Evolutionary conservation across 768 basidiomycete genomes (phyloP).

Genomic region (Serpula lacrymans): DNA sequence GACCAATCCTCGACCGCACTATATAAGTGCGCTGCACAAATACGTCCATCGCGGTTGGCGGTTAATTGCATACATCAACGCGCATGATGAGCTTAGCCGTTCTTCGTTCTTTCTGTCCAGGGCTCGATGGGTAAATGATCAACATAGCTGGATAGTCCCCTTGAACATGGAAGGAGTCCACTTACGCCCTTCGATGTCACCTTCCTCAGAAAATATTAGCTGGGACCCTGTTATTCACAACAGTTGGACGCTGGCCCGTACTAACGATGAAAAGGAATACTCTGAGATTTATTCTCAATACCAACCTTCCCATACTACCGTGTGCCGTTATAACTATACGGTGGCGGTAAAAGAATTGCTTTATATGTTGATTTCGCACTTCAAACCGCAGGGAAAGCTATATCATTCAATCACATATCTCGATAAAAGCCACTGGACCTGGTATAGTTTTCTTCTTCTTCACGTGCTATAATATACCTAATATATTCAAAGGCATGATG

Average conservation of each 20-base stretch:
- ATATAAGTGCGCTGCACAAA: slow-evolving; percentile 23
- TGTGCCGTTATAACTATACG: slow-evolving; percentile 8
- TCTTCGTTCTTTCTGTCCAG: slow-evolving; percentile 15
- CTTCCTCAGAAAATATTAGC: slow-evolving; percentile 8
- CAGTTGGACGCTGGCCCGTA: slow-evolving; percentile 19
- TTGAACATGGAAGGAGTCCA: slow-evolving; percentile 19
- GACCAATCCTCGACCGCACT: not conserved
- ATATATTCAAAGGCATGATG: no score
- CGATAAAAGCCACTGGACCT: no score
- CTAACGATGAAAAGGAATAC: not conserved
- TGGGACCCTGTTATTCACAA: slow-evolving; percentile 16
- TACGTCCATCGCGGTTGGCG: slow-evolving; percentile 38
- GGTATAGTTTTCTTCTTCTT: no score
- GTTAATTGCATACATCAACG: slow-evolving; percentile 9
- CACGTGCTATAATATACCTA: no score
- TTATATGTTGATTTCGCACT: no score
- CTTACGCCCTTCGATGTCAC: slow-evolving; percentile 10
- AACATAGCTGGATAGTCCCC: slow-evolving; percentile 25
- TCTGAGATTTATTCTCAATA: slow-evolving; percentile 1
- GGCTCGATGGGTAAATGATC: slow-evolving; percentile 31
- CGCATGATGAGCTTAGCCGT: not conserved
- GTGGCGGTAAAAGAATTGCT: no score
- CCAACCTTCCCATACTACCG: not conserved
- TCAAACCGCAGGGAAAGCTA: no score
- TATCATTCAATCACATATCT: no score